A percentile compares a stretch with the other conserved stretches of the same genome.
These are phyloP conservation scores for Plasmodium chabaudi DNA, from an alignment of 169 alveolate genomes.

Conservation along the genomic window DNA sequence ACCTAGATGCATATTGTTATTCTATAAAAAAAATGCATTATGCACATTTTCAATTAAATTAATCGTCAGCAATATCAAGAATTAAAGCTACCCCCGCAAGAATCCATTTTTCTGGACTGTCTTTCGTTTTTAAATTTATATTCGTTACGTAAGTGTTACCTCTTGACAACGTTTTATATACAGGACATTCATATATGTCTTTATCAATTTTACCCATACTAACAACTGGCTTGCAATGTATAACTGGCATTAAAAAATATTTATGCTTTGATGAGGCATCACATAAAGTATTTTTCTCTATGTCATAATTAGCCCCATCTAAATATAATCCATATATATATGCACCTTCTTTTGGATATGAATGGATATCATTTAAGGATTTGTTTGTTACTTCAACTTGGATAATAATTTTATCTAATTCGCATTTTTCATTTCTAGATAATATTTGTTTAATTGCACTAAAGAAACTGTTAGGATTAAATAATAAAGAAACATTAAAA, in stretches of 20 bases:
- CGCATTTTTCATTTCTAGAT: slow-evolving; percentile 93
- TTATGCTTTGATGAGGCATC: slow-evolving; percentile 95
- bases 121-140: slow-evolving; percentile 95
- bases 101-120: slow-evolving; percentile 95
- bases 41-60: slow-evolving; percentile 1
- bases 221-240: slow-evolving; percentile 93
- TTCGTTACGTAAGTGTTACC: slow-evolving; percentile 95
- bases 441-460: slow-evolving; percentile 96
- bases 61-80: slow-evolving; percentile 94
- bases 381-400: slow-evolving; percentile 95
- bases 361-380: slow-evolving; percentile 90
- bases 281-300: slow-evolving; percentile 89
- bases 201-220: slow-evolving; percentile 89
- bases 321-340: slow-evolving; percentile 90
- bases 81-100: slow-evolving; percentile 97
- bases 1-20: neutral
- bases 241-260: slow-evolving; percentile 96
- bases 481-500: slow-evolving; percentile 92
- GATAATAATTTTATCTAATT: slow-evolving; percentile 93
- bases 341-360: slow-evolving; percentile 93
- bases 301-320: slow-evolving; percentile 96
- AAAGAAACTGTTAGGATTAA: slow-evolving; percentile 96
- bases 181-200: slow-evolving; percentile 94
- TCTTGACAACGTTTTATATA: slow-evolving; percentile 94
- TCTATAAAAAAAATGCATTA: neutral